These are phyloP conservation scores for Hirsutella rhossiliensis DNA, from an alignment of 2,329 filamentous ascomycete species.

Conservation along the genomic window DNA sequence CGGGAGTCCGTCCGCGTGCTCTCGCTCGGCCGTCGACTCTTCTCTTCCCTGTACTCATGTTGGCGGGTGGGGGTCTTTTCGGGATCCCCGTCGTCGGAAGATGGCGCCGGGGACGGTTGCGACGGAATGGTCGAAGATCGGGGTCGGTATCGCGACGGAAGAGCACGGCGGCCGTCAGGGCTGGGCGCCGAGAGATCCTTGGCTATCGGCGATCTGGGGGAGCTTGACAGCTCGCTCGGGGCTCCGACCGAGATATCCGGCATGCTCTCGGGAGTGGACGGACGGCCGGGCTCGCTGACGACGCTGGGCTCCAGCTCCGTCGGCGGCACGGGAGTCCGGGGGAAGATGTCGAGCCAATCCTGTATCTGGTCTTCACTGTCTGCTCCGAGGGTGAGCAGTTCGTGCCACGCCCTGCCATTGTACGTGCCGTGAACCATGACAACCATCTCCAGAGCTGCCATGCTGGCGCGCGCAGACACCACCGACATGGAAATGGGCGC, in stretches of 20 bases:
- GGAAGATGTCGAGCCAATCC: constrained; percentile 81
- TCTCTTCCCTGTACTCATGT: constrained; percentile 14
- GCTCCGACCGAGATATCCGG: constrained; percentile 20
- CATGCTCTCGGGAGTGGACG: constrained; percentile 5
- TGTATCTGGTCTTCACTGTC: constrained; percentile 65
- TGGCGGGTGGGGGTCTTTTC: constrained; percentile 9
- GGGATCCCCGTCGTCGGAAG: background rate
- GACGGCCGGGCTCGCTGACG: constrained; percentile 12
- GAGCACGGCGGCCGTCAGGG: constrained; percentile 12
- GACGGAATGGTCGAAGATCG: constrained; percentile 4
- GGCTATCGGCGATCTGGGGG: constrained; percentile 9
- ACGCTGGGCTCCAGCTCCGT: constrained; percentile 21
- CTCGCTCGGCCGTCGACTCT: constrained; percentile 21
- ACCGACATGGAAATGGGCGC: constrained; percentile 65
- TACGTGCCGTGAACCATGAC: constrained; percentile 72
- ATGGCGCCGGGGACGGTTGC: background rate
- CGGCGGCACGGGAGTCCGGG: constrained; percentile 37
- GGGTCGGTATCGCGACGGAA: constrained; percentile 14
- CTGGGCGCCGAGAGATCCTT: constrained; percentile 4
- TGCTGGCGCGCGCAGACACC: constrained; percentile 71
- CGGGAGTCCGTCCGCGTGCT: constrained; percentile 24
- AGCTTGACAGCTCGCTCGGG: constrained; percentile 12
- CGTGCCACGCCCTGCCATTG: constrained; percentile 63
- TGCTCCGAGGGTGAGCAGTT: constrained; percentile 66
- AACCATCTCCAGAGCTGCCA: constrained; percentile 58